phyloP scores from a whole-genome alignment of 495 filamentous ascomycete genomes.

The Penicillium chermesinum region DNA sequence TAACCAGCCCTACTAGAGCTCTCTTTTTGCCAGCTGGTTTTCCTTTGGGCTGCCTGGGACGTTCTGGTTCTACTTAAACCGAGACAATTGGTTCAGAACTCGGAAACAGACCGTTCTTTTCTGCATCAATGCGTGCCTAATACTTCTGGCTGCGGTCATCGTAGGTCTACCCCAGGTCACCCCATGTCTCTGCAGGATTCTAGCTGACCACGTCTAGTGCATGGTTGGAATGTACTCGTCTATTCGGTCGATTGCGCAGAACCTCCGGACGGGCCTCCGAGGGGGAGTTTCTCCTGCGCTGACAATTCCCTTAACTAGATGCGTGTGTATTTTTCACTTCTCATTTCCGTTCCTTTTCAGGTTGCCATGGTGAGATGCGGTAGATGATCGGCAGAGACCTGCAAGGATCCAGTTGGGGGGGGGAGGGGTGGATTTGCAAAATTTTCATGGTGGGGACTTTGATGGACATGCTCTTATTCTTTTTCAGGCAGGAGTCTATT shows the following conservation, averaged over 20 bases:
- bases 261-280: constrained; percentile 12
- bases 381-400: too few species aligned
- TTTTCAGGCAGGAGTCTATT: too few species aligned
- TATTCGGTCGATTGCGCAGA: constrained; percentile 22
- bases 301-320: constrained; percentile 21
- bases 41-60: constrained; percentile 26
- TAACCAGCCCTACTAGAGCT: constrained; percentile 14
- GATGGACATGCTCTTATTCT: too few species aligned
- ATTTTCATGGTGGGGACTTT: too few species aligned
- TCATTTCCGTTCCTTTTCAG: neutral
- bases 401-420: too few species aligned
- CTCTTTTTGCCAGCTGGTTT: constrained; percentile 26
- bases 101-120: constrained; percentile 20
- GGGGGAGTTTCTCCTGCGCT: constrained; percentile 29
- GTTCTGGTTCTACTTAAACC: constrained; percentile 33
- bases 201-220: constrained; percentile 7
- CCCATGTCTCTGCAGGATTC: neutral
- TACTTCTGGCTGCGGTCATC: constrained; percentile 23
- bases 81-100: constrained; percentile 14
- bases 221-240: constrained; percentile 31
- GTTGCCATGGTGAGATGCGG: neutral
- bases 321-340: neutral
- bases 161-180: constrained; percentile 16
- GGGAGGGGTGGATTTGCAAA: too few species aligned
- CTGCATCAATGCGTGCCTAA: constrained; percentile 18